Base-by-base conservation (phyloP, 768 basidiomycete genomes). In the Dioszegia crocea region DNA sequence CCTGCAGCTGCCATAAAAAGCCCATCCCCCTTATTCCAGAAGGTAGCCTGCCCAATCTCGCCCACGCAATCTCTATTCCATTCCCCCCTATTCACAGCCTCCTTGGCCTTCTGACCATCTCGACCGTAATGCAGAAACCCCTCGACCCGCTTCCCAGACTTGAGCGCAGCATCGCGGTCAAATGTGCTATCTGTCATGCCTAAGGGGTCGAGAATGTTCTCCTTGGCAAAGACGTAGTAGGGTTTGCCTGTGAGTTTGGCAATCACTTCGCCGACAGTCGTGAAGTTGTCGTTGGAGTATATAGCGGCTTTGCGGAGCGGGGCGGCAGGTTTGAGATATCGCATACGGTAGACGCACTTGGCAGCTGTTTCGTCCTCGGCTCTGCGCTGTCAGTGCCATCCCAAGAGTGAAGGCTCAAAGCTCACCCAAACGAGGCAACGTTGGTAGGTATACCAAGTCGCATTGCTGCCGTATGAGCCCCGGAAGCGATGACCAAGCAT, bases 231-330 rank as follows among this genome's bases (percentile, higher is more conserved):
- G 1, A 59, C 52, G 5, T 45, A 40, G 26, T 68, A 67, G 0
- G 61, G 21, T 1, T 57, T 40, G 1, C 57, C 59, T 12, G 68
- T 61, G 36, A 71, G 55, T 10, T 31, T 43, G 31, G 59, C 23
- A 16, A 71, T 54, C 6, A 77, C 52, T 26, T 64, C 41, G 4
- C 64, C 60, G 1, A 70, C 31, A 19, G 59, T 41, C 1, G 60
- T 43, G 53, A 68, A 75, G 31, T 59, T 60, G 10, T 62, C 36
- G 51, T 77, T 77, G 55, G 65, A 65, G 67, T 77, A 77, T 45
- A 74, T 74, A 57, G 52, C 65, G 12, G 38, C 14, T 48, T 66
- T 43, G 0, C 73, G 64, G 19, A 75, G 47, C 39, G 66, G 63
- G 14, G 65, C 49, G 0, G 75, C 75, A 6, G 71, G 69, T 4